phyloP scores from a whole-genome alignment of 1,139 yeast genomes.

The Yamadazyma taylorii region DNA sequence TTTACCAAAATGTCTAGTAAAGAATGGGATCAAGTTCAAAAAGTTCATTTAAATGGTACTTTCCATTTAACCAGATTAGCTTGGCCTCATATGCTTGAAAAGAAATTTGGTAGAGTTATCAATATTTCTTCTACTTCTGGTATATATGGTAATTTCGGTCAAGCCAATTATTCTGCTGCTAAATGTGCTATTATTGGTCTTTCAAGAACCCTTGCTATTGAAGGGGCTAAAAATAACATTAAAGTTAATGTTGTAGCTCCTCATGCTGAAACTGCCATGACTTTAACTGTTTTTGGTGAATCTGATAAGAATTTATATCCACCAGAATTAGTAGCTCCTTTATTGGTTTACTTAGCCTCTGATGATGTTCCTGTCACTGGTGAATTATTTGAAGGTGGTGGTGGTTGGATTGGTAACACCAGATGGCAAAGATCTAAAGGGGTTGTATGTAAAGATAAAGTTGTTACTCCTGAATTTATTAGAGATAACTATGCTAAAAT shows the following conservation, averaged over 20 bases:
- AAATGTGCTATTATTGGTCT: slow-evolving; percentile 88
- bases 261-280: slow-evolving; percentile 98
- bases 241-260: slow-evolving; percentile 88
- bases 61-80: slow-evolving; percentile 84
- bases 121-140: slow-evolving; percentile 96
- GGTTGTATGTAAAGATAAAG: slow-evolving; percentile 58
- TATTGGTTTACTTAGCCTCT: slow-evolving; percentile 73
- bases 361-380: slow-evolving; percentile 62
- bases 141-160: slow-evolving; percentile 96
- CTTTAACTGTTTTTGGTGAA: slow-evolving; percentile 78
- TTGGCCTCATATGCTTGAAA: slow-evolving; percentile 84
- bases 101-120: slow-evolving; percentile 78
- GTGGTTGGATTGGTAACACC: slow-evolving; percentile 94
- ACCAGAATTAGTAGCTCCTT: slow-evolving; percentile 89
- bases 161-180: slow-evolving; percentile 93
- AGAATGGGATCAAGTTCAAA: slow-evolving; percentile 81
- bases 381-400: slow-evolving; percentile 53
- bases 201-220: slow-evolving; percentile 82
- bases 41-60: slow-evolving; percentile 83
- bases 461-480: slow-evolving; percentile 68
- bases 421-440: slow-evolving; percentile 96
- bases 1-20: slow-evolving; percentile 80
- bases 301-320: slow-evolving; percentile 78
- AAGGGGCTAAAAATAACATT: slow-evolving; percentile 80
- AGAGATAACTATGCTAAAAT: slow-evolving; percentile 66